Evolutionary conservation across 192 early-diverging fungal species (phyloP), one percentile per base, ranked within the genome.

Genomic region (Podila epigama): DNA sequence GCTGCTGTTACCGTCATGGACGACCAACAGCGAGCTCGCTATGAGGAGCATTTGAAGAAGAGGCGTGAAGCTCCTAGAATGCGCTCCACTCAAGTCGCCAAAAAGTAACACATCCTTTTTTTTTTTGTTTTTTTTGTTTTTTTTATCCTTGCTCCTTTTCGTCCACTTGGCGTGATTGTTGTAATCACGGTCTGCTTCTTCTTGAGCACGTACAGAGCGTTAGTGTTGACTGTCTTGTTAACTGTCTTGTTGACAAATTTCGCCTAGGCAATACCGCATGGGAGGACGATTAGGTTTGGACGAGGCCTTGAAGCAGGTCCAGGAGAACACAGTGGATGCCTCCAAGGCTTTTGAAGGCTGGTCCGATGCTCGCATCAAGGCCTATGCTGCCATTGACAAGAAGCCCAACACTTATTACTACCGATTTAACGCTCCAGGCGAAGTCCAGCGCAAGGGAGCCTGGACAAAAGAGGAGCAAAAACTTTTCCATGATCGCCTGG

Each of bases 331-430:
- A 3, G 86, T 89, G 27, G 92, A 96, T 79, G 86, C 90, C 54
- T 82, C 84, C 66, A 94, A 93, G 69, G 93, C 95, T 0, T 97
- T 97, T 86, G 95, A 97, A 72, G 97, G 97, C 18, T 98, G 97
- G 97, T 95, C 93, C 13, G 88, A 92, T 60, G 97, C 97, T 31
- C 93, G 97, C 37, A 93, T 95, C 54, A 89, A 90, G 66, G 97
- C 97, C 4, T 98, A 95, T 71, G 89, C 94, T 70, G 90, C 91
- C 67, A 98, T 98, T 79, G 91, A 96, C 57, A 92, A 89, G 54
- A 97, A 96, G 55, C 97, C 97, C 42, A 98, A 98, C 83, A 94
- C 94, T 22, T 98, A 98, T 69, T 98, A 98, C 77, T 98, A 98
- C 75, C 90, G 96, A 18, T 98, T 98, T 81, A 98, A 98, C 78